Conservation (phyloP, 257 asterid species). For the Fraxinus pennsylvanica region DNA sequence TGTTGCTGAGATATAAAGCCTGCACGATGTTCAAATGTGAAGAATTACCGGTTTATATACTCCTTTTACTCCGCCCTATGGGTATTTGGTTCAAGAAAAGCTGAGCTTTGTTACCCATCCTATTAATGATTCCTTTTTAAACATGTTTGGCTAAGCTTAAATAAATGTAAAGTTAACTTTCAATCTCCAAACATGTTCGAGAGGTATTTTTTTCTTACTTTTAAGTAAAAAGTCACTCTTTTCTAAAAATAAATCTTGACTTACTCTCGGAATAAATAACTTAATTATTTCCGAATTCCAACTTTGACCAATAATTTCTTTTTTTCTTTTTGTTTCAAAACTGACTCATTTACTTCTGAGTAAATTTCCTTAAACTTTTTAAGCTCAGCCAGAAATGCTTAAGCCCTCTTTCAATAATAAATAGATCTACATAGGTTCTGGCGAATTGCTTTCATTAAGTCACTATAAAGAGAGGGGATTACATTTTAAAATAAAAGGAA, state of each 20-base stretch:
- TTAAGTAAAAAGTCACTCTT: not conserved
- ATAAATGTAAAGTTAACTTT: not conserved
- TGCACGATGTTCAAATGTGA: slow-evolving; percentile 31
- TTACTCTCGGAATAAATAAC: not conserved
- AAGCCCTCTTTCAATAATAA: not conserved
- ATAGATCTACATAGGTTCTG: not conserved
- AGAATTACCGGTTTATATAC: not conserved
- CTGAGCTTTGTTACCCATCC: not conserved
- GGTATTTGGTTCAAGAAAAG: not conserved
- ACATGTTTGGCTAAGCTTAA: not conserved
- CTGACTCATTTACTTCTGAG: not conserved
- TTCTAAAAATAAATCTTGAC: not conserved
- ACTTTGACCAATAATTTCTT: not conserved
- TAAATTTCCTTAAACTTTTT: not conserved
- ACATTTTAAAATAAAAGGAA: not conserved
- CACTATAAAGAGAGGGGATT: slow-evolving; percentile 1
- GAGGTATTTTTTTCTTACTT: not conserved
- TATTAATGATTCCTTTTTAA: not conserved
- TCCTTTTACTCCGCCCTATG: not conserved
- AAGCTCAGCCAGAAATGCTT: not conserved
- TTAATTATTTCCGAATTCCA: not conserved
- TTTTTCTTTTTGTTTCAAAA: not conserved
- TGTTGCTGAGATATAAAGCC: slow-evolving; percentile 73
- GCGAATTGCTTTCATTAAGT: slow-evolving; percentile 8
- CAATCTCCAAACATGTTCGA: not conserved